Conservation (phyloP, 169 alveolate species). For the Cyclospora cayetanensis region DNA sequence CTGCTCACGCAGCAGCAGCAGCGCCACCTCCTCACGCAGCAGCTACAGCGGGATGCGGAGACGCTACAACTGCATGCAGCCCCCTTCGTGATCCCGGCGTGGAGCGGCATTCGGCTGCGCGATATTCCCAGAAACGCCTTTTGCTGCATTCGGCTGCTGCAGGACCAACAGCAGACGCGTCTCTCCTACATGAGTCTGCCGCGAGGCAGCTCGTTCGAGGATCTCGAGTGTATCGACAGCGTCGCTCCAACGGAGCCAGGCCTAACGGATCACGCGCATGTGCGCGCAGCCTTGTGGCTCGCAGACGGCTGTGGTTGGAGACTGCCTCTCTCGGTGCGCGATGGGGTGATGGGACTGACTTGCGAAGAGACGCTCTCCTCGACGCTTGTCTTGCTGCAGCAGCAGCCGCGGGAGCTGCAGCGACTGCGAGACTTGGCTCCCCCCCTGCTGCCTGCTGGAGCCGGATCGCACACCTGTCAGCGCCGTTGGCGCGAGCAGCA, state of each 20-base stretch:
- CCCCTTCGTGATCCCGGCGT: background rate
- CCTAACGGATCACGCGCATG: background rate
- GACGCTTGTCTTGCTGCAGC: conserved; percentile 30
- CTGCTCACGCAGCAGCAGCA: background rate
- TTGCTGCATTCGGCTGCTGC: conserved; percentile 48
- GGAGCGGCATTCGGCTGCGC: background rate
- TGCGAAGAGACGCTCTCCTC: conserved; percentile 42
- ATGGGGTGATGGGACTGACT: background rate
- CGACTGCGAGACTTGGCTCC: background rate
- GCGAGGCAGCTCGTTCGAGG: background rate
- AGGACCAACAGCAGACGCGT: background rate
- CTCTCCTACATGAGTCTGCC: background rate
- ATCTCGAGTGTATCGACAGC: conserved; percentile 36
- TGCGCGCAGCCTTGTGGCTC: conserved; percentile 4
- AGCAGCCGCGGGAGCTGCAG: conserved; percentile 23
- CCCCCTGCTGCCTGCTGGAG: background rate
- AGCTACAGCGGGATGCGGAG: background rate
- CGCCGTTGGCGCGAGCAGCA: background rate
- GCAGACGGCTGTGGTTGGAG: conserved; percentile 49
- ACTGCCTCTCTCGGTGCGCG: conserved; percentile 1
- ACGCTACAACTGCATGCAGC: no score
- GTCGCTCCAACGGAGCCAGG: background rate
- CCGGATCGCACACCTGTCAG: background rate
- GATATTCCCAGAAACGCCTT: background rate
- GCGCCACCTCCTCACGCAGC: conserved; percentile 6